Base-by-base conservation (phyloP, 1,284 basidiomycete genomes). In the Sparassis latifolia region DNA sequence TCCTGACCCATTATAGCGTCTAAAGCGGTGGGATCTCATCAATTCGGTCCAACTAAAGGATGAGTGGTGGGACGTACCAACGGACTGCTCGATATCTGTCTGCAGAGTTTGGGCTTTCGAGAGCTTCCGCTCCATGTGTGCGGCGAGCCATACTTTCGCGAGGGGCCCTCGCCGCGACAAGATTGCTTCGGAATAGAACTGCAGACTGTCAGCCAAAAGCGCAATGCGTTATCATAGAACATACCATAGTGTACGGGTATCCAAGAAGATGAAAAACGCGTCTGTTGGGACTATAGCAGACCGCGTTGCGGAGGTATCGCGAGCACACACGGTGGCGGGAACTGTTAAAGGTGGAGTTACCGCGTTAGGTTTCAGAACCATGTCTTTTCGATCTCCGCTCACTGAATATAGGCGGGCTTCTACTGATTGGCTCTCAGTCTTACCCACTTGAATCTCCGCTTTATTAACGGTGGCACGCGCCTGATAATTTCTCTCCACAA, bases 81-180 rank as follows among this genome's bases (percentile, higher is more conserved):
- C 91, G 53, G 90, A 91, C 67, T 97, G 85, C 54, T 88, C 91
- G 51, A 99, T 96, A 68, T 96, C 92, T 0, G 95, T 94, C 63
- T 94, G 89, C 2, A 97, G 73, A 0, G 95, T 92, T 66, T 96
- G 92, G 33, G 89, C 85, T 71, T 99, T 99, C 63, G 91, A 94
- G 61, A 99, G 83, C 75, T 97, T 97, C 63, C 93, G 84, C 71
- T 98, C 94, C 84, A 96, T 95, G 76, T 98, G 96, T 1, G 97
- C 96, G 29, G 96, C 96, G 47, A 98, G 86, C 96, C 96, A 99
- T 75, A 99, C 92, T 72, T 89, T 92, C 42, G 92, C 95, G 37
- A 99, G 77, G 5, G 95, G 92, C 45, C 96, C 96, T 53, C 92
- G 86, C 65, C 94, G 89, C 48, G 92, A 91, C 56, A 97, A 79